Conservation (phyloP, 805 yeast species). For the Alloascoidea hylecoeti region DNA sequence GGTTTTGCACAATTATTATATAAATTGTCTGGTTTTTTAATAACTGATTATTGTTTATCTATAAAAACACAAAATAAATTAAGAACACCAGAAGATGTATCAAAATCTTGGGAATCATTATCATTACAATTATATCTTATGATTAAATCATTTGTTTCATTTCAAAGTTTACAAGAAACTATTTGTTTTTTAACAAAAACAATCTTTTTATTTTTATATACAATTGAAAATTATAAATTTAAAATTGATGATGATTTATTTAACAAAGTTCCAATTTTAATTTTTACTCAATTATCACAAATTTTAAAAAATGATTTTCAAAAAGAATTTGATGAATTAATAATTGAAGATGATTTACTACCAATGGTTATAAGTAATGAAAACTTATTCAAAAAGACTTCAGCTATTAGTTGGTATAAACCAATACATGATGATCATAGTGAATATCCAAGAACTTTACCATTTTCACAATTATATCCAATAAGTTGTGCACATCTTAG, state of each 20-base stretch:
- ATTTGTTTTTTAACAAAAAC: neutral
- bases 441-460: slow-evolving; percentile 49
- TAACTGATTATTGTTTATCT: neutral
- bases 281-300: neutral
- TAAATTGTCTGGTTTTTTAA: neutral
- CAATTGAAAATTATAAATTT: neutral
- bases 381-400: slow-evolving; percentile 46
- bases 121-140: neutral
- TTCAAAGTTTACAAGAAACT: neutral
- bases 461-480: slow-evolving; percentile 82
- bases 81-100: neutral
- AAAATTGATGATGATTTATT: neutral
- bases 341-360: slow-evolving; percentile 62
- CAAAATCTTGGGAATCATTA: neutral
- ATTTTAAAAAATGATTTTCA: neutral
- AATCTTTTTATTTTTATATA: neutral
- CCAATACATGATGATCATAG: slow-evolving; percentile 28
- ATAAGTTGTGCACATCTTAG: slow-evolving; percentile 70
- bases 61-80: neutral
- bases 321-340: neutral
- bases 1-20: neutral
- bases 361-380: slow-evolving; percentile 58
- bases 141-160: neutral
- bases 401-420: slow-evolving; percentile 57
- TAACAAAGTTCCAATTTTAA: neutral